A percentile compares a stretch with the other conserved stretches of the same genome.
Conservation (phyloP, 208 protist species). For the Spironucleus salmonicida region DNA sequence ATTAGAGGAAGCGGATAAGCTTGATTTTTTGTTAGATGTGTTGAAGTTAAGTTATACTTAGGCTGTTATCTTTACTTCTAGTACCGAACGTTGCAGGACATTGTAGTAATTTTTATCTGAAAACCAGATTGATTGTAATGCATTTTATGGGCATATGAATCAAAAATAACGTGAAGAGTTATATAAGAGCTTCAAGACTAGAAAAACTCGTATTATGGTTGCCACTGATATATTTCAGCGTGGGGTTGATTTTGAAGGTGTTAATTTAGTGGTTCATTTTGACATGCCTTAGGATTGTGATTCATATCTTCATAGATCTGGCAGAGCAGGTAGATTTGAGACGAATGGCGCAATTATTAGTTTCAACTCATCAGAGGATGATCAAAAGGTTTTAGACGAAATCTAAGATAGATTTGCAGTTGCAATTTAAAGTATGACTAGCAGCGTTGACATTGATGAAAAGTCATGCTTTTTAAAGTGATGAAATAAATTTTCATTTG, state of each 20-base stretch:
- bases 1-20: slow-evolving; percentile 83
- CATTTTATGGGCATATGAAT: slow-evolving; percentile 74
- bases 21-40: slow-evolving; percentile 80
- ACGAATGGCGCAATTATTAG: slow-evolving; percentile 95
- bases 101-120: slow-evolving; percentile 78
- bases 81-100: slow-evolving; percentile 63
- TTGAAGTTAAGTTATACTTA: slow-evolving; percentile 99
- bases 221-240: slow-evolving; percentile 95
- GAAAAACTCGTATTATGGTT: slow-evolving; percentile 88
- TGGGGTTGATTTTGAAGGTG: slow-evolving; percentile 95
- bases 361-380: slow-evolving; percentile 76
- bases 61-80: slow-evolving; percentile 95
- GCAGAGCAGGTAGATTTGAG: slow-evolving; percentile 86
- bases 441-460: not conserved
- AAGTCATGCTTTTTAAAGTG: not conserved
- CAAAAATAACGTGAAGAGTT: slow-evolving; percentile 61
- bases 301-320: slow-evolving; percentile 91
- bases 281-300: slow-evolving; percentile 90
- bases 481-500: slow-evolving; percentile 13
- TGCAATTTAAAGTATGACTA: slow-evolving; percentile 27
- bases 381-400: slow-evolving; percentile 55
- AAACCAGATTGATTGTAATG: slow-evolving; percentile 79
- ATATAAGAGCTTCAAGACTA: slow-evolving; percentile 82
- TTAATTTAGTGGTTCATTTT: slow-evolving; percentile 99
- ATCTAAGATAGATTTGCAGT: slow-evolving; percentile 40